These are phyloP conservation scores for Naganishia randhawae DNA, from an alignment of 768 basidiomycete genomes.

Conservation along the genomic window DNA sequence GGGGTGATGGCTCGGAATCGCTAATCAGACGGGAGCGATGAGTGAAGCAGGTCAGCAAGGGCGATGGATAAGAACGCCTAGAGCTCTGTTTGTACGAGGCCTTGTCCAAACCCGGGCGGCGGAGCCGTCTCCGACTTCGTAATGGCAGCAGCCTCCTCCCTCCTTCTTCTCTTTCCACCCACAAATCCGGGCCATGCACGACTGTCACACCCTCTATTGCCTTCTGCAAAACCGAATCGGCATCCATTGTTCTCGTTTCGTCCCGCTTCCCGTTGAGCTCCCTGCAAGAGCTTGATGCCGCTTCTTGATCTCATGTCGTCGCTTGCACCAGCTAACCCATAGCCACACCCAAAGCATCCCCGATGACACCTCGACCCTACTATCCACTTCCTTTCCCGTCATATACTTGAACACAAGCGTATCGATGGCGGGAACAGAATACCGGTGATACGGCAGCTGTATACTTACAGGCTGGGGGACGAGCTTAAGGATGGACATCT, in stretches of 20 bases:
- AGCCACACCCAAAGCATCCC: too few relatives aligned
- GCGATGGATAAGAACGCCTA: not conserved
- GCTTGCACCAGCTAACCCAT: not conserved
- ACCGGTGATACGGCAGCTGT: not conserved
- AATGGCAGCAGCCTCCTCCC: not conserved
- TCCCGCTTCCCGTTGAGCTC: not conserved
- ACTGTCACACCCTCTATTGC: not conserved
- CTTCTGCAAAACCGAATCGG: not conserved
- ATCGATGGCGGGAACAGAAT: not conserved
- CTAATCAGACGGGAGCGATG: not conserved
- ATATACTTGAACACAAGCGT: not conserved
- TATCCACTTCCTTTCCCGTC: not conserved
- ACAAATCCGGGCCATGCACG: not conserved
- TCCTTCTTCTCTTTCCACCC: not conserved
- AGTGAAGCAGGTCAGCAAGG: not conserved
- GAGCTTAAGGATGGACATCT: constrained; percentile 18
- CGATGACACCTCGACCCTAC: too few relatives aligned
- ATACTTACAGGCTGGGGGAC: constrained; percentile 17
- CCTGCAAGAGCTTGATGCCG: not conserved
- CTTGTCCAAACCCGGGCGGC: too few relatives aligned
- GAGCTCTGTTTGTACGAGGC: not conserved
- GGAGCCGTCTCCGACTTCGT: too few relatives aligned
- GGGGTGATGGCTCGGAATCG: constrained; percentile 32
- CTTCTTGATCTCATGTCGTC: not conserved
- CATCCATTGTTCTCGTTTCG: not conserved